Base-by-base conservation (phyloP, 768 basidiomycete species). In the Trametes villosa region DNA sequence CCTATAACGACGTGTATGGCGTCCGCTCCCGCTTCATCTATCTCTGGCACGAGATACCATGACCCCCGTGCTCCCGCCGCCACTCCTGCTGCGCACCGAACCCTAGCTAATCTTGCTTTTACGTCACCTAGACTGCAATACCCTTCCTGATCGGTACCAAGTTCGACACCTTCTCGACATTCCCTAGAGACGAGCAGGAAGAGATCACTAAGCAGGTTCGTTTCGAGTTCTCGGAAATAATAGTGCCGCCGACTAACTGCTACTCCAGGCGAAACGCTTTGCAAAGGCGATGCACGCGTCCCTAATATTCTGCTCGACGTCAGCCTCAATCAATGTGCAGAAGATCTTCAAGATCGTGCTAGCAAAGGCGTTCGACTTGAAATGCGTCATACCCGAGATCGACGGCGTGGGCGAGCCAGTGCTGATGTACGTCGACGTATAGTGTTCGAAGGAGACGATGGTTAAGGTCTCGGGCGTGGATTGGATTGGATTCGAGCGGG, bases 251-350 rank as follows among this genome's bases (percentile, higher is more conserved):
- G 24, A 15, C 46, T 27, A 6, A 27, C 52, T 22, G 17, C 36
- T 51, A 33, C 59, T 65, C 57, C 70, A 96, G 92, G 96, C 97
- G 44, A 97, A 97, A 75, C 88, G 96, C 67, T 99, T 99, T 77
- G 94, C 96, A 62, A 90, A 92, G 74, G 97, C 97, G 51, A 99
- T 99, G 97, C 96, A 98, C 74, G 96, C 97, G 18, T 96, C 96
- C n/a, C 78, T 99, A 61, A 97, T 99, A 75, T 99, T 98, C 78
- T 99, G 96, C 78, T 98, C 96, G 51, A 99, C 97, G 48, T 93
- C 94, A 48, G 96, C 96, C 65, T 96, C 96, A 62, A 97, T 98
- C 80, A 99, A 99, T 76, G 96, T 99, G 55, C 97, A 99, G 81
- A 99, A 99, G 82, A 96, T 96, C 66, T 96, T 96, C 86, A 96